A percentile compares a stretch with the other conserved stretches of the same genome.
These are phyloP conservation scores for Crucibulum laeve DNA, from an alignment of 768 basidiomycete species.

Conservation along the genomic window DNA sequence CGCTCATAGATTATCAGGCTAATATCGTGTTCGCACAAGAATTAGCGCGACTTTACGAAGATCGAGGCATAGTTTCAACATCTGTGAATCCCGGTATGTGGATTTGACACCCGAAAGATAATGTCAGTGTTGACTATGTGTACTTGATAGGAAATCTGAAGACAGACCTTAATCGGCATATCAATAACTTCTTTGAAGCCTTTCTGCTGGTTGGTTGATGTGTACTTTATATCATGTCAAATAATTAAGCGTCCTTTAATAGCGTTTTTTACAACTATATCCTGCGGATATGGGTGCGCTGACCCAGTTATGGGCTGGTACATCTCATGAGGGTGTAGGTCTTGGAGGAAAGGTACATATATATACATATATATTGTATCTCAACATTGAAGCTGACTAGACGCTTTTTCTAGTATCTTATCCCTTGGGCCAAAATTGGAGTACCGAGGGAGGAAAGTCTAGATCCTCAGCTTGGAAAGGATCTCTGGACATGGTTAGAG, in stretches of 20 bases:
- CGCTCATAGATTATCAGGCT: no score
- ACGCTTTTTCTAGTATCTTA: slow-evolving; percentile 36
- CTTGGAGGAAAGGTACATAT: slow-evolving; percentile 41
- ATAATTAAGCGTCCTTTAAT: neutral
- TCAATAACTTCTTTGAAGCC: neutral
- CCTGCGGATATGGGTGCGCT: slow-evolving; percentile 36
- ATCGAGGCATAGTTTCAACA: neutral
- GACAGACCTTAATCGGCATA: neutral
- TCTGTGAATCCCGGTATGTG: neutral
- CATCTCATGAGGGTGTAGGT: slow-evolving; percentile 29
- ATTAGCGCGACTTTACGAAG: neutral
- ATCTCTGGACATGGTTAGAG: slow-evolving; percentile 39
- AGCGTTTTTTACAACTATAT: slow-evolving; percentile 10
- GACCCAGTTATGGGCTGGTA: slow-evolving; percentile 49
- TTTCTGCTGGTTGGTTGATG: neutral
- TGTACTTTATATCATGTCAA: neutral
- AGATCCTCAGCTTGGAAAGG: slow-evolving; percentile 25
- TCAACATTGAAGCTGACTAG: neutral
- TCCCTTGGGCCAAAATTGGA: slow-evolving; percentile 39
- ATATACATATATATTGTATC: neutral
- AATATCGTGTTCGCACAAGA: neutral
- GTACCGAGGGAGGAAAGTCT: slow-evolving; percentile 12
- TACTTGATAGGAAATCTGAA: neutral
- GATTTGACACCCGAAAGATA: neutral
- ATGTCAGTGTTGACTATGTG: neutral